Base-by-base conservation (phyloP, 1,139 yeast species). In the Yamadazyma jaroonii region DNA sequence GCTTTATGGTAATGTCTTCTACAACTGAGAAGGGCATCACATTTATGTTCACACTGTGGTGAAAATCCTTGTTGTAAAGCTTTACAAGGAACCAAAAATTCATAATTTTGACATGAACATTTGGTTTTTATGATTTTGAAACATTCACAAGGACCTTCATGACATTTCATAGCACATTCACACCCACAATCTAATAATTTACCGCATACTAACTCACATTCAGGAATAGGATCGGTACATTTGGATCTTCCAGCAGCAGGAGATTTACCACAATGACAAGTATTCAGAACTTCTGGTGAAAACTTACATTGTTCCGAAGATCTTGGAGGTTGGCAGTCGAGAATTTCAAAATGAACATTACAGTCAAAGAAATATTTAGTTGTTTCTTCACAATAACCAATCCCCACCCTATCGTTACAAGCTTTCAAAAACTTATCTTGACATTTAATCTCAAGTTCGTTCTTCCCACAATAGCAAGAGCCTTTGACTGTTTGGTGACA, bases 171-270 rank as follows among this genome's bases (percentile, higher is more conserved):
- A 41, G 70, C 64, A 57, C 97, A 89, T 17, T 47, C 56, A 49
- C 80, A 90, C 1, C 96, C 96, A 65, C 97, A 89, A 0, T 73
- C 61, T 22, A 87, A 61, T 9, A 41, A 38, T 54, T 83, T 85
- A 6, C 73, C 81, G 59, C 97, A 89, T 0, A 61, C 58, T 10
- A 70, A 55, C 6, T 69, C 79, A 64, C 97, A 89, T 12, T 80
- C 78, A 1, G 95, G 92, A 28, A 87, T 72, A 0, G 88, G 82
- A 47, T 86, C 96, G 2, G 84, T 69, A 59, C 96, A 87, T 25
- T 72, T 63, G 1, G 52, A 50, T 48, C 97, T 69, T 6, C 48
- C 41, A 7, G 47, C 21, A 2, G 50, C 37, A 5, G 50, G 54
- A 3, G 69, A 72, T 58, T 49, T 68, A 2, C 96, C 96, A 69